Evolutionary conservation across 306 rosid species (phyloP), one percentile per base, ranked within the genome.

Genomic region (Quercus engelmannii): DNA sequence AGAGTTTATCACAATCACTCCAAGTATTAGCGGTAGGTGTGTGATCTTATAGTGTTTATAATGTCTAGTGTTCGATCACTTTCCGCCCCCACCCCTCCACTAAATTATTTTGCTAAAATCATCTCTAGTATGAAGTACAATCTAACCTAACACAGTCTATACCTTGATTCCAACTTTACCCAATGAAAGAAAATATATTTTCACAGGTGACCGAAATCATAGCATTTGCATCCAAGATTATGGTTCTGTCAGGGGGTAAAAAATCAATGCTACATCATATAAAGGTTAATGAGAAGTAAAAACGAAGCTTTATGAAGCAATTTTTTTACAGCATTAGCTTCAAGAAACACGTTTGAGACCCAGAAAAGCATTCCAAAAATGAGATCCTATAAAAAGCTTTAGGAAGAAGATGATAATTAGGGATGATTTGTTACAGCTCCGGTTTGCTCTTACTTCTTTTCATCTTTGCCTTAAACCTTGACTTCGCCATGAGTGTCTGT

Each of bases 401-500:
- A 5, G 30, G 69, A 14, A 33, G 72, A 68, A 70, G 85, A 59
- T 23, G 31, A 68, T 58, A 33, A 74, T 74, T 3, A 74, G 63
- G 30, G 33, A 75, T 23, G 28, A n/a, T 19, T 83, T 82, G 83
- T 79, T 85, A 67, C 83, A 95, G 69, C 56, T 89, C 92, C 81
- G 91, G 97, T 89, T 88, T 96, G 93, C 98, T 96, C 91, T 83
- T 93, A 85, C 84, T 90, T 82, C 81, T 93, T 82, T 83, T 93
- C 97, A 96, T 93, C 90, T 96, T 96, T 55, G 99, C 99, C 93
- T 96, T 96, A 76, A 96, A 90, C 82, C 98, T 91, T 43, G 98
- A 93, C 74, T 96, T 96, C 25, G n/a, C 89, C 93, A 91, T 74
- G 77, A 96, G 92, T 17, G 94, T 96, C 83, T 93, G 91, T 72